These are phyloP conservation scores for Skeletonema tropicum DNA, from an alignment of 108 stramenopile species.

Conservation along the genomic window DNA sequence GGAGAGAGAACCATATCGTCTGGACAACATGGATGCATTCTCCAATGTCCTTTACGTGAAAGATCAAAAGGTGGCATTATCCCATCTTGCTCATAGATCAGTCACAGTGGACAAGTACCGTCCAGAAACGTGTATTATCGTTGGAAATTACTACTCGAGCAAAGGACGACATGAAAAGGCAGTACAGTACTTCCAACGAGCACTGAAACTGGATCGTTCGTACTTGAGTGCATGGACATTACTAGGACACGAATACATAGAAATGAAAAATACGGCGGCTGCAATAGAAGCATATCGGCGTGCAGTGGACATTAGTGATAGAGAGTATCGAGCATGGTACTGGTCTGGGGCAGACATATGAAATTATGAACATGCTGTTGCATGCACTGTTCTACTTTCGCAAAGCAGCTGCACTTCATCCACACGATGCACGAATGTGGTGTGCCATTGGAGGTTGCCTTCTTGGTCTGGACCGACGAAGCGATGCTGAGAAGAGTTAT, in stretches of 20 bases:
- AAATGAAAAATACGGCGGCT: conserved; percentile 95
- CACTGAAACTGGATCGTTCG: conserved; percentile 87
- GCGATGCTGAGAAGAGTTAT: conserved; percentile 90
- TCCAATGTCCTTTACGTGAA: conserved; percentile 96
- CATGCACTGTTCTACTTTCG: conserved; percentile 96
- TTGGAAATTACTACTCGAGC: conserved; percentile 96
- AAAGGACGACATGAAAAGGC: conserved; percentile 96
- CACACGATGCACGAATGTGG: conserved; percentile 99
- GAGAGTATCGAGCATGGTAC: conserved; percentile 98
- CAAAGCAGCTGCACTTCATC: conserved; percentile 92
- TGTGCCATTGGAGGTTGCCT: conserved; percentile 93
- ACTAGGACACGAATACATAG: conserved; percentile 98
- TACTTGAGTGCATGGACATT: conserved; percentile 97
- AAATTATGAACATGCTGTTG: conserved; percentile 94
- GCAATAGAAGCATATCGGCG: conserved; percentile 98
- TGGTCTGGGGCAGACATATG: conserved; percentile 99
- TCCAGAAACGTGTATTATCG: conserved; percentile 96
- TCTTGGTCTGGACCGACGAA: conserved; percentile 65
- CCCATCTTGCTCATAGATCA: conserved; percentile 89
- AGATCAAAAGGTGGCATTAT: conserved; percentile 80
- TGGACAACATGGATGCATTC: conserved; percentile 94
- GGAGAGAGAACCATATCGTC: conserved; percentile 80
- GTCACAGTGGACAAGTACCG: conserved; percentile 91
- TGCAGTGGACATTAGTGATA: conserved; percentile 91
- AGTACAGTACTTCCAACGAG: conserved; percentile 95